phyloP scores from a whole-genome alignment of 2,329 filamentous ascomycete genomes.

The Fonsecaea erecta region DNA sequence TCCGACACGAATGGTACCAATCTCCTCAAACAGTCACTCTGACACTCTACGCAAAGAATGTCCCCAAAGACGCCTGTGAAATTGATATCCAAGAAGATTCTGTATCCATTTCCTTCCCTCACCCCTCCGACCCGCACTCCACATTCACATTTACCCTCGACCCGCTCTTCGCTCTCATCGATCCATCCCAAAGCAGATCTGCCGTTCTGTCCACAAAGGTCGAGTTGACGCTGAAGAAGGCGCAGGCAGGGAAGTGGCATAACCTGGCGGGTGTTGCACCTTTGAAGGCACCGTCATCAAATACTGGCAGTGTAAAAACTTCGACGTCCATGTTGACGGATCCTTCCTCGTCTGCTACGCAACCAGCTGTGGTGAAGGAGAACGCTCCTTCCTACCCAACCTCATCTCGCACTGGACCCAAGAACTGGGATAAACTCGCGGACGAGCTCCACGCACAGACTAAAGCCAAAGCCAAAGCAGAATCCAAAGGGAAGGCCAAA shows the following conservation, averaged over 20 bases:
- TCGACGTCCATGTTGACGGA: constrained; percentile 1
- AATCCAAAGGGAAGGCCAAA: constrained; percentile 36
- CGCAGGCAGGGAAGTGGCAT: constrained; percentile 69
- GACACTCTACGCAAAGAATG: constrained; percentile 68
- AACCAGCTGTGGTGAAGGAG: constrained; percentile 30
- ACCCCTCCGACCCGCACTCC: constrained; percentile 51
- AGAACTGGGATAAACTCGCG: constrained; percentile 87
- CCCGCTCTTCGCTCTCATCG: constrained; percentile 70
- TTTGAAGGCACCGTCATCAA: constrained; percentile 32
- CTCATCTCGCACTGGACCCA: constrained; percentile 79
- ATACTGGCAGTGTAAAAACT: constrained; percentile 15
- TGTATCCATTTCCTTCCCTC: constrained; percentile 64
- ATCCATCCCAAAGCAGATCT: constrained; percentile 63
- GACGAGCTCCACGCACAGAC: constrained; percentile 53
- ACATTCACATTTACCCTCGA: constrained; percentile 67
- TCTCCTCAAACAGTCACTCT: constrained; percentile 64
- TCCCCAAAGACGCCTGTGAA: constrained; percentile 42
- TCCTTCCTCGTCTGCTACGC: constrained; percentile 30
- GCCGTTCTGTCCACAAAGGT: constrained; percentile 77
- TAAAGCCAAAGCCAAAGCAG: constrained; percentile 40
- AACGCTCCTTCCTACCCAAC: constrained; percentile 74
- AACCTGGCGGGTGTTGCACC: constrained; percentile 56
- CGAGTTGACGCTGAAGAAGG: constrained; percentile 75
- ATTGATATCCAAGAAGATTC: constrained; percentile 41
- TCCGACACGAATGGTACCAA: constrained; percentile 73